These are phyloP conservation scores for Fermentozyma sake DNA, from an alignment of 1,139 yeast genomes.

Conservation along the genomic window DNA sequence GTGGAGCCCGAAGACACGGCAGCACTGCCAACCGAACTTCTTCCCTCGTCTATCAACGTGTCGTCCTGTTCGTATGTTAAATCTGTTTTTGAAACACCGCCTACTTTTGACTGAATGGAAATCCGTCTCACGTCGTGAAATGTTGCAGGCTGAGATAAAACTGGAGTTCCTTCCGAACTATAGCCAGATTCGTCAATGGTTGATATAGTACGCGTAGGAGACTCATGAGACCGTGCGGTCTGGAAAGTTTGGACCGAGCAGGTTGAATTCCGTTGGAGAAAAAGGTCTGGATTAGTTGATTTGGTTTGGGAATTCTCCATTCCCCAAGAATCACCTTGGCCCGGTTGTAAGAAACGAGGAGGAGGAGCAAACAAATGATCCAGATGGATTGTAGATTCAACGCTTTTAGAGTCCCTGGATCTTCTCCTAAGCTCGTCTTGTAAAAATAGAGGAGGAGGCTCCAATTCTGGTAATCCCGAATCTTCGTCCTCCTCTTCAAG, in stretches of 20 bases:
- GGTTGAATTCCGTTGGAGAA: conserved; percentile 13
- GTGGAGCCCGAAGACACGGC: too few relatives aligned
- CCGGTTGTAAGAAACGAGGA: conserved; percentile 2
- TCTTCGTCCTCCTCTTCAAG: conserved; percentile 25
- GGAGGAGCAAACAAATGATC: too few relatives aligned
- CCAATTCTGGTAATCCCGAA: too few relatives aligned
- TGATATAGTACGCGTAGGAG: conserved; percentile 12
- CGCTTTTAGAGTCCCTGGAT: neutral
- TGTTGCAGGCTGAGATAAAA: conserved; percentile 22
- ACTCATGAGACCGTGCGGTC: conserved; percentile 20
- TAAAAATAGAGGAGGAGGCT: too few relatives aligned
- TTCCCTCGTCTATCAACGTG: conserved; percentile 20
- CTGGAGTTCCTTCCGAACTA: conserved; percentile 22
- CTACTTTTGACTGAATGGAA: conserved; percentile 2
- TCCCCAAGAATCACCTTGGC: conserved; percentile 2
- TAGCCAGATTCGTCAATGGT: conserved; percentile 17
- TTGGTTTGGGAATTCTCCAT: too few relatives aligned
- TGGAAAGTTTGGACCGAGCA: conserved; percentile 27
- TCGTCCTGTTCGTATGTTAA: conserved; percentile 19
- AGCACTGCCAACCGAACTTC: too few relatives aligned
- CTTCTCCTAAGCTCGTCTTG: too few relatives aligned
- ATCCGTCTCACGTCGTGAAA: conserved; percentile 11
- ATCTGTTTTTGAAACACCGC: conserved; percentile 2
- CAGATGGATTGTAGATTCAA: neutral
- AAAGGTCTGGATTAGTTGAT: too few relatives aligned